Percentiles rank a stretch among this genome's conserved stretches.
Conservation (phyloP, 169 alveolate species). For the Toxoplasma gondii region DNA sequence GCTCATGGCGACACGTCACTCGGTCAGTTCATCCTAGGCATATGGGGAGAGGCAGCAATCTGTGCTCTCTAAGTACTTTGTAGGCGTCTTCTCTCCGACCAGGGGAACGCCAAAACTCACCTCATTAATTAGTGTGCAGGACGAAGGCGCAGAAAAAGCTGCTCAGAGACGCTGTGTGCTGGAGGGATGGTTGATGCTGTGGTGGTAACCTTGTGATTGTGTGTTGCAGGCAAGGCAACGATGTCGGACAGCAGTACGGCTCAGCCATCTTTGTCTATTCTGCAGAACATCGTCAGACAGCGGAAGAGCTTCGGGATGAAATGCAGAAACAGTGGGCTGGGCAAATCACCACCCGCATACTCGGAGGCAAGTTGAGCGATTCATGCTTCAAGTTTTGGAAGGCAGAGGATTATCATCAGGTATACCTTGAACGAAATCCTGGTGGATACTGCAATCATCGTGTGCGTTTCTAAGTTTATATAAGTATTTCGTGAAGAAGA, state of each 20-base stretch:
- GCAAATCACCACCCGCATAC: not conserved
- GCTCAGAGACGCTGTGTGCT: not conserved
- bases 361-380: not conserved
- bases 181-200: not conserved
- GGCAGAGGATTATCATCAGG: conserved; percentile 73
- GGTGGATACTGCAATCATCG: conserved; percentile 75
- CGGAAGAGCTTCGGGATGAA: conserved; percentile 32
- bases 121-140: too few species aligned
- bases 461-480: not conserved
- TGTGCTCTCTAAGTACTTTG: too few species aligned
- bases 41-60: too few species aligned
- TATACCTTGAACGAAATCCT: conserved; percentile 63
- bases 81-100: too few species aligned
- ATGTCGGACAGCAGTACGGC: conserved; percentile 81
- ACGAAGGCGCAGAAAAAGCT: not conserved
- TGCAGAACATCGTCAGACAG: conserved; percentile 51
- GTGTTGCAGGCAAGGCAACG: conserved; percentile 75
- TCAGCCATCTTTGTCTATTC: conserved; percentile 74
- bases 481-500: not conserved
- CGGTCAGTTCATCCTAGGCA: not conserved
- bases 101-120: too few species aligned
- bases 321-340: conserved; percentile 43
- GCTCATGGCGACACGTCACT: not conserved
- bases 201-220: not conserved
- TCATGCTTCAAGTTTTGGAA: conserved; percentile 42